Evolutionary conservation across 805 yeast genomes (phyloP).

Genomic region (Sungouiella thailandica): DNA sequence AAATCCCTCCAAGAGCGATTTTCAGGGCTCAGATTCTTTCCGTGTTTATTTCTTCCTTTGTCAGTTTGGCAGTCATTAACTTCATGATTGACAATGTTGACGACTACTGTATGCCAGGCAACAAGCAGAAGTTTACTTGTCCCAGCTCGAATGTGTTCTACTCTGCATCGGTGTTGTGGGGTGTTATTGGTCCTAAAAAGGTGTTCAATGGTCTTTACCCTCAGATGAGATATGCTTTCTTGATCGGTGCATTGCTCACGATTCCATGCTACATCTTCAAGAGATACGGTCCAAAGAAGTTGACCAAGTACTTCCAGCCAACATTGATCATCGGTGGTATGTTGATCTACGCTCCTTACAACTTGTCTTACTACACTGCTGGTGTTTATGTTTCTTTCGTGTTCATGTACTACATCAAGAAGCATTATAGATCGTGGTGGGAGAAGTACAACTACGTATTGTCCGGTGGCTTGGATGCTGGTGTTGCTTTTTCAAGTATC

Average conservation of each 20-base stretch:
- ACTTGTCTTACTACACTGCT: conserved; percentile 25
- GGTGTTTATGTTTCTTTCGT: conserved; percentile 23
- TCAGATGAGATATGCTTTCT: conserved; percentile 28
- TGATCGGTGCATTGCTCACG: conserved; percentile 27
- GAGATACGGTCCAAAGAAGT: conserved; percentile 14
- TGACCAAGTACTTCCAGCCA: conserved; percentile 29
- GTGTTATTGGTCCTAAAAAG: conserved; percentile 49
- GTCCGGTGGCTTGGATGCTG: conserved; percentile 27
- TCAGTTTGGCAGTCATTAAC: conserved; percentile 19
- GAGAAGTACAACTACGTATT: conserved; percentile 31
- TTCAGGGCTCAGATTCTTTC: conserved; percentile 36
- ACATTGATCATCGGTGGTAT: conserved; percentile 30
- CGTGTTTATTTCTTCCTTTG: conserved; percentile 16
- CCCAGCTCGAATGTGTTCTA: conserved; percentile 33
- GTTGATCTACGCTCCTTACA: conserved; percentile 29
- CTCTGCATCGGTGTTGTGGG: conserved; percentile 61
- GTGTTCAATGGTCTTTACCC: conserved; percentile 32
- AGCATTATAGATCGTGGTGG: conserved; percentile 29
- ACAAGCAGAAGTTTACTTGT: conserved; percentile 38
- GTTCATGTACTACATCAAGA: conserved; percentile 27
- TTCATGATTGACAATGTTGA: conserved; percentile 27
- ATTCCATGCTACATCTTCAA: conserved; percentile 20
- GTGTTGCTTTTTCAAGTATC: conserved; percentile 30
- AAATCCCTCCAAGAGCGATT: conserved; percentile 57
- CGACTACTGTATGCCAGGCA: conserved; percentile 36